phyloP scores from a whole-genome alignment of 306 rosid genomes.

The Gynostemma pentaphyllum region DNA sequence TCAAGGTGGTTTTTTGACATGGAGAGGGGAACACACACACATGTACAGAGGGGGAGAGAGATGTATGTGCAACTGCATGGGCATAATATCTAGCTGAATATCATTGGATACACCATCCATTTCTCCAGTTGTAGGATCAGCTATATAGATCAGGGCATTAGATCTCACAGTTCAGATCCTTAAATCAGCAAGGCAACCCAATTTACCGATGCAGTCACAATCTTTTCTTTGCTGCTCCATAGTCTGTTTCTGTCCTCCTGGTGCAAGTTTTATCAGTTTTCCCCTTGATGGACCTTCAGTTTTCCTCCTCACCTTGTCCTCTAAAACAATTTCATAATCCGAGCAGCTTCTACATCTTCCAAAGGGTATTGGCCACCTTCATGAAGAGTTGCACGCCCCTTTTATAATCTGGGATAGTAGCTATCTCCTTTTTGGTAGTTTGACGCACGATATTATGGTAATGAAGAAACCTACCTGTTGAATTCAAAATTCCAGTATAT shows the following conservation, averaged over 20 bases:
- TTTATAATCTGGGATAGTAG: neutral
- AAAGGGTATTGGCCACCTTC: neutral
- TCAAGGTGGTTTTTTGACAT: neutral
- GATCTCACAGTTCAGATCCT: neutral
- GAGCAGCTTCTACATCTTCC: too few relatives aligned
- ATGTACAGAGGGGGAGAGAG: too few relatives aligned
- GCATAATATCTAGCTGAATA: neutral
- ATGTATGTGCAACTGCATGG: neutral
- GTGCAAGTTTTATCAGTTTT: neutral
- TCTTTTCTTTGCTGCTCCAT: neutral
- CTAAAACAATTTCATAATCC: neutral
- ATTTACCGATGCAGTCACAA: neutral
- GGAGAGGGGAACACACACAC: too few relatives aligned
- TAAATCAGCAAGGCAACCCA: neutral
- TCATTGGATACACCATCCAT: neutral
- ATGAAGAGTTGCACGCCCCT: neutral
- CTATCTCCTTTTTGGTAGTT: constrained; percentile 3
- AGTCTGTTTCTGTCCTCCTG: neutral
- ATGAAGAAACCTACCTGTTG: neutral
- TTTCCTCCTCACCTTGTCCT: neutral
- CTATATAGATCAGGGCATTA: neutral
- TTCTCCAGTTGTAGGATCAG: neutral
- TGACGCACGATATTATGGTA: neutral
- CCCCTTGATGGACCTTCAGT: neutral
- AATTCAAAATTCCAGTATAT: neutral